Evolutionary conservation across 768 basidiomycete genomes (phyloP), one percentile per base, ranked within the genome.

Genomic region (Suillus plorans): DNA sequence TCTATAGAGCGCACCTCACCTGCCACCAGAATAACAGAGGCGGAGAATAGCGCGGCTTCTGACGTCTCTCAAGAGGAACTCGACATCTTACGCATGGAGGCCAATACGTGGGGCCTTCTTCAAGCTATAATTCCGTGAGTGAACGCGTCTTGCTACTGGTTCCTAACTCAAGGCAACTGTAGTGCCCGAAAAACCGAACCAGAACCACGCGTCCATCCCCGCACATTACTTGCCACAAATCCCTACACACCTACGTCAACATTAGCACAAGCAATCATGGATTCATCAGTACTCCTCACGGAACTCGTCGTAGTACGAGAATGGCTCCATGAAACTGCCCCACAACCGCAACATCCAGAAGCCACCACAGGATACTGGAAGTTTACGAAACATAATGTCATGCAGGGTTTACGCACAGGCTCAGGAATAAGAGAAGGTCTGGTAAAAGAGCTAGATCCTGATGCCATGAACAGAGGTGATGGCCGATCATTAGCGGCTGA

Each of bases 261-360:
- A 0, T 83, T 95, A 34, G 90, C 90, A 0, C 89, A 92, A 71
- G 84, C 87, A 3, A 85, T 92, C 60, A 84, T 95, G 81, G 77
- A 84, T 57, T 77, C 85, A 4, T 91, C 89, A 0, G 86, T 85
- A 0, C 80, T 89, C 2, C 86, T 94, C 42, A 77, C 85, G 0
- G 93, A 94, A 66, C 90, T 94, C 62, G 81, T 92, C 55, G 87
- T 91, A 52, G 88, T 94, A 9, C 86, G 91, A n/a, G 92, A 94
- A 74, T 95, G 94, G 94, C 81, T 94, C 1, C 91, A 94, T 66
- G 90, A 92, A 49, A 89, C 85, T 0, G 90, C 91, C 0, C 84
- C 87, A 0, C 64, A 80, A n/a, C 84, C 85, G 0, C 75, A 80
- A 37, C 80, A 83, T 50, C 89, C 89, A 1, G 93, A 91, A 70